Base-by-base conservation (phyloP, 139 green algal species). In the Desmodesmus armatus region DNA sequence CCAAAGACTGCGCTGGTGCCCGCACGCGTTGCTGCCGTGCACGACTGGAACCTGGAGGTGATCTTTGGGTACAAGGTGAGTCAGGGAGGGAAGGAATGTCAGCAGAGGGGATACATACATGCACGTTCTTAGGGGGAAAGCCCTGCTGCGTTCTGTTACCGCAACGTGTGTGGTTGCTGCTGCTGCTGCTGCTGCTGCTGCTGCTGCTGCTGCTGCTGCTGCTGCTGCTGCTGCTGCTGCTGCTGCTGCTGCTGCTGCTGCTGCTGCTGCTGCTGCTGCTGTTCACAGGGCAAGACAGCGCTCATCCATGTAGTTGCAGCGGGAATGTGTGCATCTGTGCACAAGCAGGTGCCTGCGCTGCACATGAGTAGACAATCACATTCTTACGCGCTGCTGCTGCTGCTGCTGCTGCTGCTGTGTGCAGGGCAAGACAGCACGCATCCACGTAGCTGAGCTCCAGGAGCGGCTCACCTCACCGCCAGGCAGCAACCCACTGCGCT, bases 401-500 rank as follows among this genome's bases (percentile, higher is more conserved):
- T 37, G 60, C 11, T 33, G 5, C 27, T 79, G 25, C 43, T 79
- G 43, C 71, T 79, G 71, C 71, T 58, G 76, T 44, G 53, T 53
- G 25, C 76, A 60, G 71, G n/a, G 55, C 76, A 82, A 39, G 55
- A 82, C 51, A n/a, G 76, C 53, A 25, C 76, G 72, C 55, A 13
- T 84, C 3, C 78, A 84, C 40, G 78, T 84, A 3, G 44, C 78
- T 27, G 78, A 84, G 62, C 62, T 77, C 21, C 78, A 84, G 39
- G 78, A 77, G 31, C 62, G 78, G 11, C 63, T 75, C 21, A 65
- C 41, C 31, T 62, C 49, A 3, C 13, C 41, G 27, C 51, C 76
- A 31, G 27, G 27, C 21, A 5, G 4, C 23, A 92, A 70, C 66
- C 89, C 83, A 9, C 66, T 92, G 41, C 71, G 80, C 35, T 69